Evolutionary conservation across 352 stramenopile species (phyloP).

Genomic region (Phytophthora quininea): DNA sequence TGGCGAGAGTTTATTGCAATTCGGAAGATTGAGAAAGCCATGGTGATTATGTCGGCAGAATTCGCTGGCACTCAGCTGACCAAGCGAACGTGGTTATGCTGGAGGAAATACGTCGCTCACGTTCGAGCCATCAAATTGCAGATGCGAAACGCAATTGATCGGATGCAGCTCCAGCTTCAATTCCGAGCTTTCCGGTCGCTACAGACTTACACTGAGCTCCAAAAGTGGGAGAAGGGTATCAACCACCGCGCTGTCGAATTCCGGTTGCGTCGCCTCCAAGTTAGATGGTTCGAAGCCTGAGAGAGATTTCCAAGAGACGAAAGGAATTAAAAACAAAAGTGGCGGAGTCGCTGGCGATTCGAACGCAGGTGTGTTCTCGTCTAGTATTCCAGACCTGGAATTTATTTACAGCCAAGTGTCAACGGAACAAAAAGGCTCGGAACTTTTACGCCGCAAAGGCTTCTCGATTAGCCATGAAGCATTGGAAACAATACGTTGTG

Average conservation of each 20-base stretch:
- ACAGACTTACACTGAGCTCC: not conserved
- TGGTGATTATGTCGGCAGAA: constrained; percentile 30
- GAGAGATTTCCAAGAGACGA: constrained; percentile 29
- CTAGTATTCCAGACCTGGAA: constrained; percentile 43
- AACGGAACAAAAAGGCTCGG: constrained; percentile 18
- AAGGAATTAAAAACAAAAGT: constrained; percentile 28
- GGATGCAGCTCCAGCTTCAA: constrained; percentile 33
- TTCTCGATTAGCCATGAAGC: constrained; percentile 13
- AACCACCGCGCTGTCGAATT: not conserved
- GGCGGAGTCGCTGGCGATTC: constrained; percentile 30
- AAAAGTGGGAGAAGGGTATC: constrained; percentile 14
- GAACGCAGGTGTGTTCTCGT: constrained; percentile 33
- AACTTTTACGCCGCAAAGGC: constrained; percentile 15
- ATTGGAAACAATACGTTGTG: constrained; percentile 53
- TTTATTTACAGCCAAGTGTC: constrained; percentile 14
- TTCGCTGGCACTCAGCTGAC: constrained; percentile 26
- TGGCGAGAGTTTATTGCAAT: constrained; percentile 40
- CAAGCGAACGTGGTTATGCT: constrained; percentile 28
- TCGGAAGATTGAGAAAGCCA: constrained; percentile 38
- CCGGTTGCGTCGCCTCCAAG: not conserved
- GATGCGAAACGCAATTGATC: constrained; percentile 31
- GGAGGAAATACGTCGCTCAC: constrained; percentile 20
- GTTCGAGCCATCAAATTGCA: constrained; percentile 16
- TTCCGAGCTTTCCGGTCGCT: constrained; percentile 30
- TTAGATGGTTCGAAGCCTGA: constrained; percentile 16